Base-by-base conservation (phyloP, 2,329 filamentous ascomycete genomes). In the Neonectria sp. region DNA sequence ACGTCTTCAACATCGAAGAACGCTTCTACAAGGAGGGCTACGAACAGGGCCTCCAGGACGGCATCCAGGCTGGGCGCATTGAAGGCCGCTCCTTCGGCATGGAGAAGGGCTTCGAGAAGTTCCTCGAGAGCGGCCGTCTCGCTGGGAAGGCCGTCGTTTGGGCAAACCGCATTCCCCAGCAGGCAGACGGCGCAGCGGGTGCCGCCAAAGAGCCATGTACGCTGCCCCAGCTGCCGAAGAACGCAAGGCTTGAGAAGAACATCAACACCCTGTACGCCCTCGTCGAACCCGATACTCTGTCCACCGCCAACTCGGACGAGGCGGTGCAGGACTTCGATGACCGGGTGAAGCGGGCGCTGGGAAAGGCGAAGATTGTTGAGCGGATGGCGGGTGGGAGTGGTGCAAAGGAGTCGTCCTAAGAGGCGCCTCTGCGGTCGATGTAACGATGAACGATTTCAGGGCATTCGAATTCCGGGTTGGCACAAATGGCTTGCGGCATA, bases 61-160 rank as follows among this genome's bases (percentile, higher is more conserved):
- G 96, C 67, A 85, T 89, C 46, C 87, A 88, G 66, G 92, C 93
- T 35, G 96, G 96, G 45, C 91, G 91, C 65, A 90, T 94, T 71
- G 96, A 99, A 86, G 96, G 96, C 68, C 93, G 95, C 58, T 89
- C 94, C 24, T 94, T 98, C 78, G 96, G 95, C 1, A 89, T 98
- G 48, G 93, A 97, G 79, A 96, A 95, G 71, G 95, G 95, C 0
- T 98, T 96, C 75, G 94, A 97, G 75, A 98, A 97, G 82, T 98
- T 97, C 77, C 78, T 93, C 48, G 91, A 94, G 69, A 89, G 94
- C 79, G 95, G 95, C 3, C 87, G 88, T 65, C 82, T 98, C 35
- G 92, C 95, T 74, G 93, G 94, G 51, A 91, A 90, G 75, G 90
- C 94, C 15, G 82, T 93, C 27, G 86, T 98, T n/a, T 98, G 95